Conservation (phyloP, 805 yeast genomes). For the Yamadazyma ubonensis region DNA sequence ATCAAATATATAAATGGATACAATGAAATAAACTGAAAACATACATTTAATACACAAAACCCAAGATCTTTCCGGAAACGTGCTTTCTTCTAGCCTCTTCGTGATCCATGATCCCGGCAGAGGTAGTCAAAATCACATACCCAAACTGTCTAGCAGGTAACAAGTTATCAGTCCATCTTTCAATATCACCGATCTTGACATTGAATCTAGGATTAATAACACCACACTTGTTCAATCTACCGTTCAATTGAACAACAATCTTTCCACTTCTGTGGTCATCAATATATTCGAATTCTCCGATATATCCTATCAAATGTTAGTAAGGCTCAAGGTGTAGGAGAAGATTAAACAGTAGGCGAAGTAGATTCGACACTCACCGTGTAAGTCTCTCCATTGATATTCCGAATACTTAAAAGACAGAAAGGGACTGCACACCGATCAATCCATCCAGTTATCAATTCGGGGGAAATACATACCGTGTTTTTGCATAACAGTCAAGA, state of each 20-base stretch:
- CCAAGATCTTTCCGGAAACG: constrained; percentile 98
- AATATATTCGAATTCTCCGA: constrained; percentile 97
- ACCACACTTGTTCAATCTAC: constrained; percentile 98
- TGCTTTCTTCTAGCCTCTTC: constrained; percentile 99
- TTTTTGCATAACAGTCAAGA: constrained; percentile 94
- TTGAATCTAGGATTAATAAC: constrained; percentile 98
- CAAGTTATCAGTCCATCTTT: constrained; percentile 97
- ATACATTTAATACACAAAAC: constrained; percentile 79
- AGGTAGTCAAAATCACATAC: constrained; percentile 94
- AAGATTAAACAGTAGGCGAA: constrained; percentile 56
- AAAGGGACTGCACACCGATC: constrained; percentile 84
- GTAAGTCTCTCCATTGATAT: constrained; percentile 67
- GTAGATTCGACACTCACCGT: constrained; percentile 41
- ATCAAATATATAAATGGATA: too few species aligned
- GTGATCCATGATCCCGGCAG: constrained; percentile 99
- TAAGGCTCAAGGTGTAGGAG: constrained; percentile 50
- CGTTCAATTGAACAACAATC: constrained; percentile 94
- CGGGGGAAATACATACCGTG: constrained; percentile 65
- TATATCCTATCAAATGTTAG: constrained; percentile 58
- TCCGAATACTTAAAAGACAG: constrained; percentile 98
- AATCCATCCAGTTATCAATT: constrained; percentile 98
- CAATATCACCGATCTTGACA: constrained; percentile 91
- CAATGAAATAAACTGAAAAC: too few species aligned
- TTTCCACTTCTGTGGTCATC: constrained; percentile 99
- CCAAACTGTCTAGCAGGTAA: constrained; percentile 99